Conservation (phyloP, 164 flowering plant genomes). For the Warburgia ugandensis region DNA sequence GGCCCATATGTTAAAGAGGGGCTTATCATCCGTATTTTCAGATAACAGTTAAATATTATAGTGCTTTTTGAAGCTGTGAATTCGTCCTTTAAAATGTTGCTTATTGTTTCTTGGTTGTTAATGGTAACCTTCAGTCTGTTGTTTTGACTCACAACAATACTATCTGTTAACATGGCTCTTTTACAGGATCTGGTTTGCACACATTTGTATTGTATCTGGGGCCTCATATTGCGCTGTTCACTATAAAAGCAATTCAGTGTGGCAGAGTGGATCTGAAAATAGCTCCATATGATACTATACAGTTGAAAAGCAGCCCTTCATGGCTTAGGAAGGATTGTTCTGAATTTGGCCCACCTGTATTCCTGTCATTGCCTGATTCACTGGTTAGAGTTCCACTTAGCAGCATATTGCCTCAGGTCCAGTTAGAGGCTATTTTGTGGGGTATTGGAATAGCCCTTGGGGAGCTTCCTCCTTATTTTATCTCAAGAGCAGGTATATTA, state of each 20-base stretch:
- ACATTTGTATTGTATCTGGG: slow-evolving; percentile 92
- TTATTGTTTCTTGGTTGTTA: too few relatives aligned
- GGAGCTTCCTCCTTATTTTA: slow-evolving; percentile 96
- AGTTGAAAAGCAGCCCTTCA: slow-evolving; percentile 68
- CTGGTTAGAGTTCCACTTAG: slow-evolving; percentile 55
- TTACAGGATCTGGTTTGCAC: slow-evolving; percentile 86
- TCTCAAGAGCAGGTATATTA: slow-evolving; percentile 83
- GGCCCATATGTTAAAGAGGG: too few relatives aligned
- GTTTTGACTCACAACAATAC: too few relatives aligned
- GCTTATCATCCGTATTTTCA: too few relatives aligned
- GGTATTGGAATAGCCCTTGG: slow-evolving; percentile 98
- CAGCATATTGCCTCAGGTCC: slow-evolving; percentile 84
- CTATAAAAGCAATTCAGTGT: slow-evolving; percentile 80
- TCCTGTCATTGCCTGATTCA: slow-evolving; percentile 35
- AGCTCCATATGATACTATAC: slow-evolving; percentile 91
- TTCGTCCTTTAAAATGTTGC: too few relatives aligned
- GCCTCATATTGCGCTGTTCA: slow-evolving; percentile 86
- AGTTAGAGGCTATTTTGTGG: slow-evolving; percentile 88
- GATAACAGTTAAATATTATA: too few relatives aligned
- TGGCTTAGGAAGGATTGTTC: slow-evolving; percentile 86
- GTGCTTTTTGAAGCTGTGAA: too few relatives aligned
- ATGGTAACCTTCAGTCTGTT: too few relatives aligned
- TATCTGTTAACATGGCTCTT: neutral
- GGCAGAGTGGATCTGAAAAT: slow-evolving; percentile 84
- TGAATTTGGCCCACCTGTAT: slow-evolving; percentile 75